Conservation (phyloP, 2,329 filamentous ascomycete species). For the Hawksworthiomyces lignivorus region DNA sequence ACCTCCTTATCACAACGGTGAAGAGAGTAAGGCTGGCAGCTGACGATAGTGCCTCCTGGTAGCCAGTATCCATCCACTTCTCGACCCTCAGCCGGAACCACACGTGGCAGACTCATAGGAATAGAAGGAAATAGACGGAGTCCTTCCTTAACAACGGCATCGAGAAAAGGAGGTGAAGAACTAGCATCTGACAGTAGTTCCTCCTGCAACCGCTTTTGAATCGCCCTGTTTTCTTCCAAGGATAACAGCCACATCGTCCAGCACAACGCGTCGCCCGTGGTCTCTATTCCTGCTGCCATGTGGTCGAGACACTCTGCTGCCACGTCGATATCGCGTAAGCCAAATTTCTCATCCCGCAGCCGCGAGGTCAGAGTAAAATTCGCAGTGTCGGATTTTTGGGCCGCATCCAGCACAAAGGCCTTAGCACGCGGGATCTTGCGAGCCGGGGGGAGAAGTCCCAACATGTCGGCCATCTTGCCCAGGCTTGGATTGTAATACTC, state of each 20-base stretch:
- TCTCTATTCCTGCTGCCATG: slow-evolving; percentile 65
- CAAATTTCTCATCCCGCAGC: slow-evolving; percentile 34
- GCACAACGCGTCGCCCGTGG: slow-evolving; percentile 62
- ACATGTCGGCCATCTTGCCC: slow-evolving; percentile 34
- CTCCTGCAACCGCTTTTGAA: slow-evolving; percentile 44
- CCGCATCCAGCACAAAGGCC: slow-evolving; percentile 47
- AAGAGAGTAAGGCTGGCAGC: slow-evolving; percentile 53
- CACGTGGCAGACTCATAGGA: slow-evolving; percentile 56
- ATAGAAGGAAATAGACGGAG: slow-evolving; percentile 55
- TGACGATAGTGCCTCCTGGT: slow-evolving; percentile 47
- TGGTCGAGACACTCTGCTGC: slow-evolving; percentile 65
- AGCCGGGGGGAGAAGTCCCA: slow-evolving; percentile 42
- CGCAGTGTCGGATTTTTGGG: slow-evolving; percentile 34
- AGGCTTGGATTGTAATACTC: slow-evolving; percentile 47
- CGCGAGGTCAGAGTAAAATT: slow-evolving; percentile 51
- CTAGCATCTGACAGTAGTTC: slow-evolving; percentile 38
- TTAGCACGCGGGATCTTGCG: slow-evolving; percentile 52
- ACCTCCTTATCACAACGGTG: slow-evolving; percentile 54
- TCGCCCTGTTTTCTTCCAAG: slow-evolving; percentile 40
- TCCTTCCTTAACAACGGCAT: slow-evolving; percentile 55
- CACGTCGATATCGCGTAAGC: slow-evolving; percentile 44
- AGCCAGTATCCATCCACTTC: slow-evolving; percentile 46
- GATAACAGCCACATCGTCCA: slow-evolving; percentile 67
- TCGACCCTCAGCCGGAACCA: slow-evolving; percentile 43
- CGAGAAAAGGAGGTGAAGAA: slow-evolving; percentile 43